Conservation (phyloP, 148 eudicot species). For the Camellia granthamiana region DNA sequence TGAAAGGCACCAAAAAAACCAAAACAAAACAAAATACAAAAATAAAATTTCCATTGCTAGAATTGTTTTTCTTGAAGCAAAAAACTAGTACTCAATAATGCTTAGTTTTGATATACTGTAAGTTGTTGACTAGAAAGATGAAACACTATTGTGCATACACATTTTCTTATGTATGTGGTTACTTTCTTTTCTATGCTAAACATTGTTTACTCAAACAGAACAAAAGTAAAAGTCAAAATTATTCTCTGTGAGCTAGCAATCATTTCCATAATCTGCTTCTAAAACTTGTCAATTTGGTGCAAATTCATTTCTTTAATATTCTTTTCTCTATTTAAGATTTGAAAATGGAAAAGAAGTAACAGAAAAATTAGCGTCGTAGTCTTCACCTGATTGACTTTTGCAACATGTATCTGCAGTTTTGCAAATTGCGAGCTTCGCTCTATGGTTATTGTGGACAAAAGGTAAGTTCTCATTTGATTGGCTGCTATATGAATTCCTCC, state of each 20-base stretch:
- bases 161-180: not conserved
- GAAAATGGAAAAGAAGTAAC: not conserved
- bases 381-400: not conserved
- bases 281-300: not conserved
- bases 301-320: not conserved
- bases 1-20: too few relatives aligned
- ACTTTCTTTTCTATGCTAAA: not conserved
- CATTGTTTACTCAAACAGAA: not conserved
- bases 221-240: not conserved
- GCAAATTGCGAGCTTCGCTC: slow-evolving; percentile 92
- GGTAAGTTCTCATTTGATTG: slow-evolving; percentile 38
- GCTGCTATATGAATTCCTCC: not conserved
- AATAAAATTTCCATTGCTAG: not conserved
- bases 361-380: not conserved
- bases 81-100: not conserved
- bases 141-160: not conserved
- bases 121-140: not conserved
- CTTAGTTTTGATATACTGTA: not conserved
- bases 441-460: slow-evolving; percentile 65
- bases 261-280: not conserved
- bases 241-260: not conserved
- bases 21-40: too few relatives aligned
- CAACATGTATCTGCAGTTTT: slow-evolving; percentile 52
- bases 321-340: not conserved
- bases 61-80: not conserved